Evolutionary conservation across 1,139 yeast species (phyloP).

Genomic region (Yarrowia galli): DNA sequence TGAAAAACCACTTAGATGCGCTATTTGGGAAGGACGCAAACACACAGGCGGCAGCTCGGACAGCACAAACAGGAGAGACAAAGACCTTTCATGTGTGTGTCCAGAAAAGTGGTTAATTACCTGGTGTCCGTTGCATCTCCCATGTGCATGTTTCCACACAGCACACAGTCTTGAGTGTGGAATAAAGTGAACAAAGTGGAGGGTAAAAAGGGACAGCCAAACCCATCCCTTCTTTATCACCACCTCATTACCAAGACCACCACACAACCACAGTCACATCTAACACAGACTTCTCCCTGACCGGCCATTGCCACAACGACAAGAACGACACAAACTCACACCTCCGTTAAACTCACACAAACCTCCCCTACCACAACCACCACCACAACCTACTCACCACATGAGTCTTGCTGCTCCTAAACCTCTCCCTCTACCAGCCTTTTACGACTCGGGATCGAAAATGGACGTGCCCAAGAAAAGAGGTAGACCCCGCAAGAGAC

Average conservation of each 20-base stretch:
- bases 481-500: slow-evolving; percentile 24
- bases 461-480: slow-evolving; percentile 1
- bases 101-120: slow-evolving; percentile 12
- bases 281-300: neutral
- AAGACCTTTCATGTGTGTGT: too few relatives aligned
- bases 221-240: too few relatives aligned
- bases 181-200: too few relatives aligned
- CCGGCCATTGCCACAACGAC: too few relatives aligned
- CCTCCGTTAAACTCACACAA: too few relatives aligned
- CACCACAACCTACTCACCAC: neutral
- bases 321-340: too few relatives aligned
- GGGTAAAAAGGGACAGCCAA: too few relatives aligned
- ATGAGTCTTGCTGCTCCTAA: slow-evolving; percentile 38
- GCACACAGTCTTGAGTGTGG: too few relatives aligned
- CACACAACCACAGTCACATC: too few relatives aligned
- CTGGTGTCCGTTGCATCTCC: neutral
- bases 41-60: neutral
- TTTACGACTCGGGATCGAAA: slow-evolving; percentile 6
- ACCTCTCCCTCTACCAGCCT: slow-evolving; percentile 30
- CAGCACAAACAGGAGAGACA: too few relatives aligned
- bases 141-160: slow-evolving; percentile 10
- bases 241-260: too few relatives aligned
- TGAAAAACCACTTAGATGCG: neutral
- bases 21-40: neutral
- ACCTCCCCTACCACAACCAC: neutral